These are phyloP conservation scores for Aspergillus niger DNA, from an alignment of 2,329 filamentous ascomycete genomes.

Conservation along the genomic window DNA sequence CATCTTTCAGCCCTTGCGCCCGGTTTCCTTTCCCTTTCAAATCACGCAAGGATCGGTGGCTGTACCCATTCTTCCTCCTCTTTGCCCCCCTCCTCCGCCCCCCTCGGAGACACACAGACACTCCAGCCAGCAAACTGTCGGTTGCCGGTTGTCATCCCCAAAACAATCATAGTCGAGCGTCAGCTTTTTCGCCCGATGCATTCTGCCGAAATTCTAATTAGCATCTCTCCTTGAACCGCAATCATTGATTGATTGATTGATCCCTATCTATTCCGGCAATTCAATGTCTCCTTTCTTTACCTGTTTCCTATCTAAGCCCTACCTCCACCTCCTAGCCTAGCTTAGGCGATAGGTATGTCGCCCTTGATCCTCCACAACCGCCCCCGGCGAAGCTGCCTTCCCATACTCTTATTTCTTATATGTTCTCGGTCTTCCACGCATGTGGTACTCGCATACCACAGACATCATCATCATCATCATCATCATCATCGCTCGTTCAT, in stretches of 20 bases:
- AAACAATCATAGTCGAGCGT: constrained; percentile 16
- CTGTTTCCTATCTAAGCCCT: constrained; percentile 7
- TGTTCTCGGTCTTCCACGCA: neutral
- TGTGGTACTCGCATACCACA: neutral
- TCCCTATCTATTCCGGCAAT: neutral
- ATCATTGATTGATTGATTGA: constrained; percentile 3
- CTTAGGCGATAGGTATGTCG: constrained; percentile 10
- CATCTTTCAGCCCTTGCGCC: neutral
- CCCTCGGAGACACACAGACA: neutral
- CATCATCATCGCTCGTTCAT: neutral
- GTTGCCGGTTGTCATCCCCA: constrained; percentile 14
- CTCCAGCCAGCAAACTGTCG: constrained; percentile 10
- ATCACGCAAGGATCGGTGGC: neutral
- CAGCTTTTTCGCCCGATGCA: neutral
- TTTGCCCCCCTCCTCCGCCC: neutral
- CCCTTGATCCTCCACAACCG: constrained; percentile 2
- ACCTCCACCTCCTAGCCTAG: constrained; percentile 1
- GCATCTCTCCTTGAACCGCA: constrained; percentile 5
- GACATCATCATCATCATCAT: neutral
- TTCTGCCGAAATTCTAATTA: constrained; percentile 1
- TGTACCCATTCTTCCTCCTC: neutral
- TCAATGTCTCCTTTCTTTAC: constrained; percentile 13
- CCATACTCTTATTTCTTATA: constrained; percentile 3
- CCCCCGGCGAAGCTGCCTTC: neutral
- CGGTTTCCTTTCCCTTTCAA: neutral